Evolutionary conservation across 352 stramenopile species (phyloP), one percentile per base, ranked within the genome.

Genomic region (Peronospora farinosa): DNA sequence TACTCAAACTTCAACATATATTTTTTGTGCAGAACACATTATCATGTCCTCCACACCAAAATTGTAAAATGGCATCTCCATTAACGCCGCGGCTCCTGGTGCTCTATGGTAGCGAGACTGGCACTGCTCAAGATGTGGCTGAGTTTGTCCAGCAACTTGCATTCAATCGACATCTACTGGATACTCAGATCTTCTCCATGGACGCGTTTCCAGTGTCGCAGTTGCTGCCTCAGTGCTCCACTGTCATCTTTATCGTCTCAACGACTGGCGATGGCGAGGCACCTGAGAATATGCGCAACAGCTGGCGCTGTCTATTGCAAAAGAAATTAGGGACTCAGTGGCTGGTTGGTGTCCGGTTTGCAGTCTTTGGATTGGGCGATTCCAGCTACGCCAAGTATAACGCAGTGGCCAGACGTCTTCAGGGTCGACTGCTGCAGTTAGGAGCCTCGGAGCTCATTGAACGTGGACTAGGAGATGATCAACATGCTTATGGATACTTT

Each of bases 381-480:
- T 96, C 84, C 36, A 90, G 72, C 30, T 97, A 97, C 63, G 78
- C 76, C 54, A 96, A 97, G 68, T 97, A 92, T 69, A 97, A 97
- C 47, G 84, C 86, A 0, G 83, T 93, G 15, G 92, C 84, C 10
- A 65, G 88, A 4, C 84, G 82, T 28, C 65, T 97, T 19, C 75
- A 95, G 44, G 76, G 72, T 19, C 77, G 90, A 5, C 60, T 97
- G 33, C 38, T 88, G 46, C 88, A 97, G 54, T 69, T 97, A 17
- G 87, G 88, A 7, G 85, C 82, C 0, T 68, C 37, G 5, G 77
- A 93, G 50, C 57, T 95, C 33, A 56, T 90, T 7, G 63, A 78
- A n/a, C 66, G 83, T 27, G 87, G 82, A 0, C 66, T 96, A 0
- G 88, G 83, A 27, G 88, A 96, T 40, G 88, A 96, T 53, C 87